A percentile compares a stretch with the other conserved stretches of the same genome.
These are phyloP conservation scores for Microdochium bolleyi DNA, from an alignment of 2,329 filamentous ascomycete genomes.

Conservation along the genomic window DNA sequence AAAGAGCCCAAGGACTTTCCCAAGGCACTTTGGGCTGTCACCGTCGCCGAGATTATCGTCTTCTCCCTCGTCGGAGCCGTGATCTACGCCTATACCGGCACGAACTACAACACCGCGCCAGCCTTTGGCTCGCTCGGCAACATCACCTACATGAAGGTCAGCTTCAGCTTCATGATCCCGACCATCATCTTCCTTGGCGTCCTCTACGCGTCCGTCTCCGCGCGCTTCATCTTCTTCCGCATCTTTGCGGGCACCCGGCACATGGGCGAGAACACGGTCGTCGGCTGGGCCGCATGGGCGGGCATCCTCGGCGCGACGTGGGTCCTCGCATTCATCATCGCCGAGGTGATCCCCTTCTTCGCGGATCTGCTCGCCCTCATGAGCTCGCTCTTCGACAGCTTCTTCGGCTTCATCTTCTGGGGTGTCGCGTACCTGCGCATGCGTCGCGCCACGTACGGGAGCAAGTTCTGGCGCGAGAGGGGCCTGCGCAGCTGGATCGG, in stretches of 20 bases:
- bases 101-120: slow-evolving; percentile 79
- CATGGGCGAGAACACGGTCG: slow-evolving; percentile 69
- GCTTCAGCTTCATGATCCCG: slow-evolving; percentile 93
- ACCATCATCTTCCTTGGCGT: slow-evolving; percentile 90
- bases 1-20: slow-evolving; percentile 73
- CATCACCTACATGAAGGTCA: slow-evolving; percentile 75
- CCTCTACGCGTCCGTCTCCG: slow-evolving; percentile 82
- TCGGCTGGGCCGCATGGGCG: slow-evolving; percentile 75
- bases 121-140: slow-evolving; percentile 74
- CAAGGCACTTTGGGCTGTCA: slow-evolving; percentile 87
- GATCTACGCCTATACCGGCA: slow-evolving; percentile 82
- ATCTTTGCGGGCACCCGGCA: slow-evolving; percentile 74
- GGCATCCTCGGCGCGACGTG: slow-evolving; percentile 66
- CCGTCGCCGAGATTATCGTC: slow-evolving; percentile 77
- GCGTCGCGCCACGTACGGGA: slow-evolving; percentile 55
- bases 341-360: slow-evolving; percentile 92
- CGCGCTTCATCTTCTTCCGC: slow-evolving; percentile 87
- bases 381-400: slow-evolving; percentile 87
- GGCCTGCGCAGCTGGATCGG: slow-evolving; percentile 45
- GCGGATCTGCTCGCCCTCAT: slow-evolving; percentile 67
- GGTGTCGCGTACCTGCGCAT: slow-evolving; percentile 73
- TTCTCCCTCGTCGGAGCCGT: slow-evolving; percentile 77
- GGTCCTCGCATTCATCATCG: slow-evolving; percentile 87
- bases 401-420: slow-evolving; percentile 96
- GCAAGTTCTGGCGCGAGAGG: slow-evolving; percentile 41